phyloP scores from a whole-genome alignment of 176 grass and related monocot genomes.

The Saccharum officinarum region DNA sequence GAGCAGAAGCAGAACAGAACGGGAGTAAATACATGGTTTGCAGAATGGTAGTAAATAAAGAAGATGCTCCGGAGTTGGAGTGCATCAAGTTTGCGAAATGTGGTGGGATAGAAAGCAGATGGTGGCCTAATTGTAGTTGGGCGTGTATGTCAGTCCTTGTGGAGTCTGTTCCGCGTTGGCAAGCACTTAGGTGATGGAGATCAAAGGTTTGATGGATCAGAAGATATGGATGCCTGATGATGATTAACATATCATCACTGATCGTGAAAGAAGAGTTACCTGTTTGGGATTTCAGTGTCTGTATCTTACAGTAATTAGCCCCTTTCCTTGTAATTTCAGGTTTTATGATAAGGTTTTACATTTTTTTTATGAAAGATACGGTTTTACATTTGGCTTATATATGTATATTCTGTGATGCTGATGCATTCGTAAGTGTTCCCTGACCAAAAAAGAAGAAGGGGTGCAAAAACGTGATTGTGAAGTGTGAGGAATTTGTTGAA shows the following conservation, averaged over 20 bases:
- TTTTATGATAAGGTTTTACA: background rate
- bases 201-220: background rate
- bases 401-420: background rate
- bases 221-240: background rate
- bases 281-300: background rate
- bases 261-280: background rate
- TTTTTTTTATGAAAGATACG: background rate
- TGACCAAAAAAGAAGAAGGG: too few species aligned
- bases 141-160: background rate
- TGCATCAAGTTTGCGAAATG: background rate
- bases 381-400: background rate
- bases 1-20: background rate
- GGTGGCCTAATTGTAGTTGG: background rate
- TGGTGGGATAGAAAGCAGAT: background rate
- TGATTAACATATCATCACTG: background rate
- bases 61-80: background rate
- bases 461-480: background rate
- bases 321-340: background rate
- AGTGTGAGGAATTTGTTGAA: background rate
- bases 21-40: background rate
- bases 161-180: background rate
- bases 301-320: background rate
- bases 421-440: background rate
- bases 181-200: background rate
- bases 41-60: slow-evolving; percentile 27